A percentile compares a stretch with the other conserved stretches of the same genome.
Evolutionary conservation across 176 grass and related monocot genomes (phyloP).

Genomic region (Triticum timopheevii): DNA sequence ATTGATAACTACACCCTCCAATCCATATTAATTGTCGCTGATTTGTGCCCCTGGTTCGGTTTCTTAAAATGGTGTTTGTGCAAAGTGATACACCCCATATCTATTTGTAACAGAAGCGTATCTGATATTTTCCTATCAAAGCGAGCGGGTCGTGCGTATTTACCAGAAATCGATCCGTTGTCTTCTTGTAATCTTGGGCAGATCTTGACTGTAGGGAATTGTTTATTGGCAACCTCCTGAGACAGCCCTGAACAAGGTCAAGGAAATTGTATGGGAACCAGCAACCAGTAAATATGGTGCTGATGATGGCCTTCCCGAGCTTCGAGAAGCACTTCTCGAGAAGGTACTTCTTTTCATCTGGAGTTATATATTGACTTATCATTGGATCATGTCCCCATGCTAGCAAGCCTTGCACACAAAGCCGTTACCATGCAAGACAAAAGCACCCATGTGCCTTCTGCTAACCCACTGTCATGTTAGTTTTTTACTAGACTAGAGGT

Average conservation of each 20-base stretch:
- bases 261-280: constrained; percentile 78
- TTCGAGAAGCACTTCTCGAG: constrained; percentile 75
- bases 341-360: constrained; percentile 65
- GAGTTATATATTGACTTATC: background rate
- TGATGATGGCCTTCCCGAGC: constrained; percentile 88
- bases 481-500: background rate
- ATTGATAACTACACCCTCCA: background rate
- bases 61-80: background rate
- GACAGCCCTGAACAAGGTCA: constrained; percentile 62
- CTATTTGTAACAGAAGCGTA: background rate
- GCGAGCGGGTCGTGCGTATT: background rate
- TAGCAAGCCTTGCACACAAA: background rate
- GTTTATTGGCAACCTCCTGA: constrained; percentile 98
- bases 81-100: background rate
- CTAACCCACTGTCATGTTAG: background rate
- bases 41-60: background rate
- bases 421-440: background rate
- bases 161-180: constrained; percentile 15
- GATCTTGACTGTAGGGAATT: constrained; percentile 60
- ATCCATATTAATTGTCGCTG: too few relatives aligned
- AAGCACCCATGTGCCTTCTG: background rate
- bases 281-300: constrained; percentile 73
- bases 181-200: background rate
- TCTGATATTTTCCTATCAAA: background rate
- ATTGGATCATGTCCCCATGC: background rate